These are phyloP conservation scores for Ceratonia siliqua DNA, from an alignment of 306 rosid genomes.

Conservation along the genomic window DNA sequence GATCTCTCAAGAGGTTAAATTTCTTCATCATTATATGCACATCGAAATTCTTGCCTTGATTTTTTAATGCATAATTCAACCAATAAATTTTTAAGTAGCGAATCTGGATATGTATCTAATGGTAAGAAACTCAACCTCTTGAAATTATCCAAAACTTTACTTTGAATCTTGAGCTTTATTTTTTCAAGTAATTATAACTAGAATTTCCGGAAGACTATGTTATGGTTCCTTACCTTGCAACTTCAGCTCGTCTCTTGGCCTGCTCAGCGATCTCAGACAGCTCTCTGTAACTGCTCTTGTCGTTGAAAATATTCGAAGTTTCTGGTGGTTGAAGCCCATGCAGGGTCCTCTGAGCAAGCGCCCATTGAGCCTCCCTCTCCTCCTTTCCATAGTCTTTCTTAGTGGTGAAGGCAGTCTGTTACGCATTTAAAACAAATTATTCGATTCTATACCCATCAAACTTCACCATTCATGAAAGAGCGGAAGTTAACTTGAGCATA, in stretches of 20 bases:
- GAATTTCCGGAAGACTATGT: no score
- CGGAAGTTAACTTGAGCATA: constrained; percentile 14
- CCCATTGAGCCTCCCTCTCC: constrained; percentile 99
- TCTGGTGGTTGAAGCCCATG: constrained; percentile 98
- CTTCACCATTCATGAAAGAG: constrained; percentile 3
- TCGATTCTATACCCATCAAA: constrained; percentile 18
- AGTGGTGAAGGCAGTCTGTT: constrained; percentile 97
- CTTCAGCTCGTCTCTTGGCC: constrained; percentile 97
- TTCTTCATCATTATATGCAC: no score
- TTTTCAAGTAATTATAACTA: no score
- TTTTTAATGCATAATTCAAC: no score
- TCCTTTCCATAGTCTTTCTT: constrained; percentile 96
- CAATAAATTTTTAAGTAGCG: no score
- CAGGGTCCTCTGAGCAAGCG: constrained; percentile 93
- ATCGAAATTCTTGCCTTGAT: no score
- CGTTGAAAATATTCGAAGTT: constrained; percentile 53
- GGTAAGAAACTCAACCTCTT: no score
- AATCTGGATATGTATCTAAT: no score
- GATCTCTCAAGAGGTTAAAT: no score
- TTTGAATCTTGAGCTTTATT: no score
- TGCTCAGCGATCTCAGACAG: constrained; percentile 97
- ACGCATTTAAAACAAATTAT: constrained; percentile 27
- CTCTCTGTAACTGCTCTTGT: constrained; percentile 90
- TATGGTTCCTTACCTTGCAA: constrained; percentile 71
- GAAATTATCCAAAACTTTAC: no score